Base-by-base conservation (phyloP, 1,139 yeast genomes). In the Geotrichum histeridarum region DNA sequence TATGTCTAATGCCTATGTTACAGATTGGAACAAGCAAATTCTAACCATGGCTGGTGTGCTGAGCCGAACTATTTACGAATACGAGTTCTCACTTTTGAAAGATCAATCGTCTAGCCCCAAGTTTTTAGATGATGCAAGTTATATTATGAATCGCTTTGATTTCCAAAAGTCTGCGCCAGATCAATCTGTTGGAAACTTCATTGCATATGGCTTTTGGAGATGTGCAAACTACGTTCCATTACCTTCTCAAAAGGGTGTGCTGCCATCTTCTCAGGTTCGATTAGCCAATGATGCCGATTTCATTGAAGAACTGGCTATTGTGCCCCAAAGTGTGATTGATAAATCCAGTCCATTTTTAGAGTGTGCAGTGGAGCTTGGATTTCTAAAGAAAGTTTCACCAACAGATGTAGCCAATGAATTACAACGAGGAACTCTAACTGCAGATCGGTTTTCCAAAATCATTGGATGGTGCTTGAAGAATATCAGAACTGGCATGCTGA, bases 11-110 rank as follows among this genome's bases (percentile, higher is more conserved):
- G 63, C 68, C 8, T 67, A 66, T 53, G 76, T 73, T 22, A 72
- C 70, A 54, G 73, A 70, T 53, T 73, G 77, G 77, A 73, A 73
- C 57, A 61, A 65, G 42, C 71, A 73, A 53, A 67, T 73, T 67
- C 65, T 73, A 12, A 68, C 65, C 48, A 67, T 70, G 65, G 70
- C 73, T 9, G 77, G 77, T 2, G 61, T 71, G 6, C 57, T 73
- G 43, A 60, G 71, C 8, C 61, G 77, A 8, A 67, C 69, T 11
- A 67, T 71, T 1, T 73, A 69, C 49, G 76, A 72, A 50, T 52
- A 60, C 37, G 76, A 73, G 59, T 65, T 73, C 58, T 18, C 53
- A n/a, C 47, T 46, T 11, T 44, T 61, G 41, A 15, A 48, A 42
- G 42, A 42, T 17, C 46, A 43, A 33, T 43, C 49, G 22, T 49